Base-by-base conservation (phyloP, 768 basidiomycete species). In the Hygrophorus russula region DNA sequence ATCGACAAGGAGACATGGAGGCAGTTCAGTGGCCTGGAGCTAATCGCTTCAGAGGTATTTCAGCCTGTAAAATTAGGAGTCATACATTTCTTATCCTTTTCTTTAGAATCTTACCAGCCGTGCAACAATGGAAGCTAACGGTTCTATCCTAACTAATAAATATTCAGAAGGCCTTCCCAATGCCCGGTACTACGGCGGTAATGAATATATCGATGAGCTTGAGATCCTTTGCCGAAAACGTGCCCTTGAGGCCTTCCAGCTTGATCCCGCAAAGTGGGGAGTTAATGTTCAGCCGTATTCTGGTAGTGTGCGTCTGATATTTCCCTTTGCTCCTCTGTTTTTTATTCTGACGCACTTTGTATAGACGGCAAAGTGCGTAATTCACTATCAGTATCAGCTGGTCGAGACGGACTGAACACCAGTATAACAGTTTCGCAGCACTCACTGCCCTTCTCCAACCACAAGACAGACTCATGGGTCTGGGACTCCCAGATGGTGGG, bases 211-310 rank as follows among this genome's bases (percentile, higher is more conserved):
- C 53, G 96, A 98, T 59, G 89, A 96, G 60, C 84, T 99, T 56
- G 96, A 98, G 67, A 65, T 76, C 48, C 80, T 99, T 46, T 91
- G 89, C 70, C 90, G 91, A 62, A 82, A 92, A 66, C 90, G 96
- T 57, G 96, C 96, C 27, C 78, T 99, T 51, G 68, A 85, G 63
- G 94, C 94, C 2, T 99, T 97, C 78, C 80, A 89, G 73, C 85
- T 97, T 51, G 91, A 97, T 67, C 77, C 87, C 34, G 71, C 68
- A 38, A 78, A 81, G 63, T 98, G 96, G 96, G 94, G 94, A 53
- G 92, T 99, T 65, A 98, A 98, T 59, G 96, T 99, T 45, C 96
- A 99, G 65, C 96, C 96, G 5, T 99, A 98, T 67, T 96, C 92
- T 54, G 88, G 89, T 46, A 82, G 78, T 49, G 83, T 89, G 58